phyloP scores from a whole-genome alignment of 306 rosid species.

The Phaseolus lunatus region DNA sequence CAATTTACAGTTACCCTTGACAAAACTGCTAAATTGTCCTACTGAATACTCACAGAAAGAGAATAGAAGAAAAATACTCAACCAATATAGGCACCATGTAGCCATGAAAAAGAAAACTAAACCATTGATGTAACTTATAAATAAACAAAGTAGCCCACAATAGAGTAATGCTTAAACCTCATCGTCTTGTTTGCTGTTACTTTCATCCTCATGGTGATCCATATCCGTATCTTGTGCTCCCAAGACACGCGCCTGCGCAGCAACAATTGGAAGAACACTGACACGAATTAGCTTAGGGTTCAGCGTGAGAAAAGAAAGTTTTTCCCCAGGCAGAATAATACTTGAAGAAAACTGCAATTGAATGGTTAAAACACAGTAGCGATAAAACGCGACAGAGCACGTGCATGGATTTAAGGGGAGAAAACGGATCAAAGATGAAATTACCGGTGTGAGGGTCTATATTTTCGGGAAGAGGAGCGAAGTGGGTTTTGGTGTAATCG shows the following conservation, averaged over 20 bases:
- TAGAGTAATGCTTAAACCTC: conserved; percentile 64
- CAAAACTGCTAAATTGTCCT: background rate
- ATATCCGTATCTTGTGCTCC: conserved; percentile 13
- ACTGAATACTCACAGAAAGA: background rate
- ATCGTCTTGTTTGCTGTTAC: conserved; percentile 81
- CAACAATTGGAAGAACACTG: background rate
- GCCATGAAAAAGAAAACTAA: background rate
- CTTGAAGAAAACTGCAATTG: background rate
- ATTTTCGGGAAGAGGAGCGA: background rate
- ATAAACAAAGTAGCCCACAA: conserved; percentile 9
- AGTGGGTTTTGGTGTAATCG: conserved; percentile 19
- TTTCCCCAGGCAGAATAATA: background rate
- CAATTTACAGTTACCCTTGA: conserved; percentile 4
- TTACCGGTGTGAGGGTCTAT: conserved; percentile 33
- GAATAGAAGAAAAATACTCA: background rate
- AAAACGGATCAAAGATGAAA: conserved; percentile 31
- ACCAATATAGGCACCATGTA: background rate
- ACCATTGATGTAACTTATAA: background rate
- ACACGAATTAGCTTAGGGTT: conserved; percentile 35
- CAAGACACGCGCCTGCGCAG: background rate
- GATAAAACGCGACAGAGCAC: background rate
- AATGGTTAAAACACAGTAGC: background rate
- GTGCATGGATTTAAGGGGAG: background rate
- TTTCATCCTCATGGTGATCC: conserved; percentile 75
- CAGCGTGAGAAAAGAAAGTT: background rate